Percentiles rank a stretch among this genome's conserved stretches.
Evolutionary conservation across 2,329 filamentous ascomycete genomes (phyloP).

Genomic region (Paramyrothecium roridum): DNA sequence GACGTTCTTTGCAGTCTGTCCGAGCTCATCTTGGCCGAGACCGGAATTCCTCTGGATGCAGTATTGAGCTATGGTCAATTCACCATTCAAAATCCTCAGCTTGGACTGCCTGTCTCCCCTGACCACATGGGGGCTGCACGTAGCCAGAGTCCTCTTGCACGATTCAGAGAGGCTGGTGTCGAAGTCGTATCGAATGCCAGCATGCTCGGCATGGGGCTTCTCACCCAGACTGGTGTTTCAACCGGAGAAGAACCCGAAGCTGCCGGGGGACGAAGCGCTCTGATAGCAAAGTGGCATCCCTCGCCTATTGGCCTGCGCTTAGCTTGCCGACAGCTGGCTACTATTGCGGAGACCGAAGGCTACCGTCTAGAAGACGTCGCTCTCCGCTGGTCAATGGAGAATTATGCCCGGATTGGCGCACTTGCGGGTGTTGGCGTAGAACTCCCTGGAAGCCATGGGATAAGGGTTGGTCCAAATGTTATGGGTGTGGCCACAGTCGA

Average conservation of each 20-base stretch:
- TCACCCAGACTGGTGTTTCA: neutral
- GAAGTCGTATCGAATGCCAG: neutral
- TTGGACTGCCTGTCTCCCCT: neutral
- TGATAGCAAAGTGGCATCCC: slow-evolving; percentile 1
- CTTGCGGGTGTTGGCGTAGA: neutral
- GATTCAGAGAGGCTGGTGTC: neutral
- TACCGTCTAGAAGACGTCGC: slow-evolving; percentile 1
- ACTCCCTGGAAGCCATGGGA: neutral
- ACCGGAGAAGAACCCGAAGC: neutral
- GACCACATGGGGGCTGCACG: neutral
- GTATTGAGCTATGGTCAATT: slow-evolving; percentile 1
- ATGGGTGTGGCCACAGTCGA: neutral
- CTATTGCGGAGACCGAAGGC: neutral
- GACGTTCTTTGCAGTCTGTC: neutral
- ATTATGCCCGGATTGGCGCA: neutral
- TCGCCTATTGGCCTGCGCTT: neutral
- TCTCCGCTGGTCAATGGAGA: neutral
- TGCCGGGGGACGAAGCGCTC: neutral
- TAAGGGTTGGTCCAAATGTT: neutral
- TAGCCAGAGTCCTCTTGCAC: neutral
- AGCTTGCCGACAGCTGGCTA: neutral
- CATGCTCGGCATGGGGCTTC: slow-evolving; percentile 1
- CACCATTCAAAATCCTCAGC: neutral
- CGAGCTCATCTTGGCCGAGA: neutral
- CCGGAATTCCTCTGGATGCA: neutral